Evolutionary conservation across 352 stramenopile genomes (phyloP).

Genomic region (Globisporangium carolinianum): DNA sequence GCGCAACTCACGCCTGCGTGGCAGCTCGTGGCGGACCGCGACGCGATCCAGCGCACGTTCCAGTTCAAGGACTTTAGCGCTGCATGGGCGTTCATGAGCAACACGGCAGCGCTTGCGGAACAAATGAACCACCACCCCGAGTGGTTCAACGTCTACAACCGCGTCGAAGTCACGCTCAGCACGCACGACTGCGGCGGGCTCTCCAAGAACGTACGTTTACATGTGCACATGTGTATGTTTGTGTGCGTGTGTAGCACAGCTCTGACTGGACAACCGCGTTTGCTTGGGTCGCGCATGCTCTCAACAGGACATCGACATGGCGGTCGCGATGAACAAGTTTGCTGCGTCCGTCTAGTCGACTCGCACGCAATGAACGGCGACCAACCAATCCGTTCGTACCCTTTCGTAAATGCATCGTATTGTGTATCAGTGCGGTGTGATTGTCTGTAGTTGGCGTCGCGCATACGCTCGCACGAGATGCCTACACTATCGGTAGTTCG

Average conservation of each 20-base stretch:
- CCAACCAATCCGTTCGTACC: too few species aligned
- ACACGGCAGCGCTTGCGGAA: constrained; percentile 66
- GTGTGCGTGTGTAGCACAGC: too few species aligned
- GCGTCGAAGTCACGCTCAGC: constrained; percentile 93
- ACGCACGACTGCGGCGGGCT: constrained; percentile 95
- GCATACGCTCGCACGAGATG: too few species aligned
- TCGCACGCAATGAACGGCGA: neutral
- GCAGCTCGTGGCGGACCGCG: constrained; percentile 42
- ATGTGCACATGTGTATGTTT: neutral
- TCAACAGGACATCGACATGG: constrained; percentile 53
- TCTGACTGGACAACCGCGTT: neutral
- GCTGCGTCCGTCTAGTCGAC: constrained; percentile 13
- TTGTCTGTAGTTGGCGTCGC: too few species aligned
- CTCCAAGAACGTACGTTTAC: constrained; percentile 72
- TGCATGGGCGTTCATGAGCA: constrained; percentile 79
- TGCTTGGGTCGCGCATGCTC: too few species aligned
- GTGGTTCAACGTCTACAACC: constrained; percentile 99
- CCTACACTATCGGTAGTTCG: constrained; percentile 42
- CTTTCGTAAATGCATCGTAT: too few species aligned
- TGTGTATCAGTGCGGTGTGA: too few species aligned
- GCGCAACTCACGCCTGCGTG: constrained; percentile 43
- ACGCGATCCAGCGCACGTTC: constrained; percentile 83
- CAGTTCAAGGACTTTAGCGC: constrained; percentile 81
- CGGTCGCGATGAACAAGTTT: constrained; percentile 70
- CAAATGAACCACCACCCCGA: constrained; percentile 96